Percentiles rank a stretch among this genome's conserved stretches.
phyloP scores from a whole-genome alignment of 129 eudicot genomes.

The Gnaphalium uliginosum region DNA sequence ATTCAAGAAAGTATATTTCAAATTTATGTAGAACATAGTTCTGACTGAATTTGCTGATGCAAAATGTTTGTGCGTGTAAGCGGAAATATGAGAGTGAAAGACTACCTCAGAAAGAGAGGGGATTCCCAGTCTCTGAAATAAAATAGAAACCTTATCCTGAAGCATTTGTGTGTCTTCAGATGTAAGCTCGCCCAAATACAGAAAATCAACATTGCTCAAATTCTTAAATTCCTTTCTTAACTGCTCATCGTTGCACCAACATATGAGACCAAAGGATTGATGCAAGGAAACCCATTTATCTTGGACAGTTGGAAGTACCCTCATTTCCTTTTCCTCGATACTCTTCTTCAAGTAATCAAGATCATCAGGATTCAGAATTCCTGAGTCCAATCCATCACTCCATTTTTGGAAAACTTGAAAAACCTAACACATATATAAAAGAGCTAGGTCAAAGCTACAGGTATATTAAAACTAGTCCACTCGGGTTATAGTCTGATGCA shows the following conservation, averaged over 20 bases:
- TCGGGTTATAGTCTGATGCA: background rate
- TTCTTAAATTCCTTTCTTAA: constrained; percentile 65
- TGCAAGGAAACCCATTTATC: constrained; percentile 89
- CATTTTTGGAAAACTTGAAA: constrained; percentile 63
- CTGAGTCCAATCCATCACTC: constrained; percentile 60
- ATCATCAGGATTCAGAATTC: constrained; percentile 52
- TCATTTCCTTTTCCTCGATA: constrained; percentile 47
- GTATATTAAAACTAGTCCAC: constrained; percentile 6
- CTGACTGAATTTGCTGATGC: background rate
- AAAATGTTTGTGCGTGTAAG: background rate
- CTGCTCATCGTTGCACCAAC: constrained; percentile 72
- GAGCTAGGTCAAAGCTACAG: background rate
- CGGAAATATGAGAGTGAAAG: constrained; percentile 31
- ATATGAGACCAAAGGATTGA: constrained; percentile 61
- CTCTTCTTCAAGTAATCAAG: constrained; percentile 55
- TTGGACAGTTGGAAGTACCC: constrained; percentile 65
- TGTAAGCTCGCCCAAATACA: constrained; percentile 54
- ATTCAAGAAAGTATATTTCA: background rate
- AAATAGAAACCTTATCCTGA: constrained; percentile 42
- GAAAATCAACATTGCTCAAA: constrained; percentile 54
- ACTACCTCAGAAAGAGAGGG: constrained; percentile 72
- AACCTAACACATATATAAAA: constrained; percentile 45
- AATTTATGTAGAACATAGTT: background rate
- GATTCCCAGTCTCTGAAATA: constrained; percentile 54
- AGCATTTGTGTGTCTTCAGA: constrained; percentile 52